Evolutionary conservation across 2,329 filamentous ascomycete species (phyloP), one percentile per base, ranked within the genome.

Genomic region (Zalaria sp.): DNA sequence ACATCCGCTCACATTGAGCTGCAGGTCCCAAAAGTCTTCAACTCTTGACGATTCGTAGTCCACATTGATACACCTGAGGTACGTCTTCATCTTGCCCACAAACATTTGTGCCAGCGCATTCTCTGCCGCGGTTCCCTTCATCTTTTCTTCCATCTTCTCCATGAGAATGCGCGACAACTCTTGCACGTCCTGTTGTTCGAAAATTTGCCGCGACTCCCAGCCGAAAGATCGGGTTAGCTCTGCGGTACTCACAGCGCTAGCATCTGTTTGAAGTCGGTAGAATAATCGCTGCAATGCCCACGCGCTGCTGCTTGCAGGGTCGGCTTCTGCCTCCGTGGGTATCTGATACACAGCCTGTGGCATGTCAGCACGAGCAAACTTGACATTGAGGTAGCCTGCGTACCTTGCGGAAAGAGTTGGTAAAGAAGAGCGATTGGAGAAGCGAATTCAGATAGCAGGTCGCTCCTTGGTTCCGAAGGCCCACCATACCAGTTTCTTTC

Each of bases 21-120:
- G 91, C 46, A 98, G 85, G 58, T 98, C 91, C 91, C 91, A 98
- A 60, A 95, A 98, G 53, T 98, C 93, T 61, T 98, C 91, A 50
- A 91, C 77, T 47, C 89, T 77, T 47, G 88, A 94, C 25, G 87
- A 95, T 66, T 96, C 89, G 66, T 94, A 98, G 54, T 93, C 81
- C 47, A 98, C 93, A 60, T 98, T 91, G 60, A 98, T 95, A 66
- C 93, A 98, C 25, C 85, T 93, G 49, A 98, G 93, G 62, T 96
- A 98, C 0, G 91, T 98, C 67, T 96, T 96, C 62, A 93, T 88
- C 64, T 96, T 96, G 43, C 91, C 93, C 44, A 91, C 88, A 55
- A 98, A 96, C 68, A 98, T 82, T 47, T 83, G 79, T 1, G 88
- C 79, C 5, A 98, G 70, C 2, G 87, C 83, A 51, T 89, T 93